A percentile compares a stretch with the other conserved stretches of the same genome.
phyloP scores from a whole-genome alignment of 495 filamentous ascomycete species.

The Neurospora sp. region DNA sequence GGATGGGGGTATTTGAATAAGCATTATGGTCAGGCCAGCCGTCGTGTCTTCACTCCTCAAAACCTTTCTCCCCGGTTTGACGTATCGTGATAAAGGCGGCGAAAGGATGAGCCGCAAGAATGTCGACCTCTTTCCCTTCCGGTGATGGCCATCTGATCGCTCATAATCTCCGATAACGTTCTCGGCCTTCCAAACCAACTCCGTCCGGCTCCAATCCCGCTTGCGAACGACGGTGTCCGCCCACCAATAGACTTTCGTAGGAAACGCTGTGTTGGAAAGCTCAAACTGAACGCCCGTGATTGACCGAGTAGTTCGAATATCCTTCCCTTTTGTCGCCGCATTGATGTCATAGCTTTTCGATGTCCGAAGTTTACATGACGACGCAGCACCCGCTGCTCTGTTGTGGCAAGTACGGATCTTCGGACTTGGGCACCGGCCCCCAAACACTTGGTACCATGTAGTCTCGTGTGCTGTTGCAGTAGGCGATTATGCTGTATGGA shows the following conservation, averaged over 20 bases:
- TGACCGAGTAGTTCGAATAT: background rate
- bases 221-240: background rate
- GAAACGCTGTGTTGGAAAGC: background rate
- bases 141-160: background rate
- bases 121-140: background rate
- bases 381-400: conserved; percentile 83
- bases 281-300: background rate
- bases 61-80: background rate
- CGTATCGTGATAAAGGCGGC: background rate
- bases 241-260: background rate
- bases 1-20: conserved; percentile 29
- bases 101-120: background rate
- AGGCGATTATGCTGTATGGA: conserved; percentile 71
- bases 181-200: background rate
- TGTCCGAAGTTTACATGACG: conserved; percentile 57
- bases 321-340: background rate
- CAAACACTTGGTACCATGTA: conserved; percentile 98
- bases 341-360: background rate
- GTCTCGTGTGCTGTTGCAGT: conserved; percentile 92
- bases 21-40: conserved; percentile 36
- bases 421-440: conserved; percentile 85
- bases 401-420: conserved; percentile 94
- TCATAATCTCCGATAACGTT: background rate
- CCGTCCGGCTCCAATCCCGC: background rate
- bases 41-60: conserved; percentile 12